These are phyloP conservation scores for Solanum microdontum DNA, from an alignment of 257 asterid species.

Conservation along the genomic window DNA sequence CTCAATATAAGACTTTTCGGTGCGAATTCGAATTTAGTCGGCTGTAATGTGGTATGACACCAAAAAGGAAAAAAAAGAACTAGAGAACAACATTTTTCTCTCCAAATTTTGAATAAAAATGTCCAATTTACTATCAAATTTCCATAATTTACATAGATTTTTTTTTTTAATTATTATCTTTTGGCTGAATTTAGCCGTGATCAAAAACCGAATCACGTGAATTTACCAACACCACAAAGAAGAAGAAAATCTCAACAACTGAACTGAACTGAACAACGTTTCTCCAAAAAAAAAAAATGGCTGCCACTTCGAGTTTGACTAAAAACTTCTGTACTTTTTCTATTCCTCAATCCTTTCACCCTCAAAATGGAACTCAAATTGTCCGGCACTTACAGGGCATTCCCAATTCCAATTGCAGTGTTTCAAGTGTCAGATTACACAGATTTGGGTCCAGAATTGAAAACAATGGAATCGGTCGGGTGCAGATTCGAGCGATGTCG, in stretches of 20 bases:
- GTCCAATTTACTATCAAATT: neutral
- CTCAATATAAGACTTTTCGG: no score
- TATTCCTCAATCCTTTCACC: neutral
- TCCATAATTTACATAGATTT: neutral
- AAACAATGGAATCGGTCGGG: neutral
- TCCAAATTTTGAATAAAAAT: neutral
- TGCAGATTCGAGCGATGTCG: constrained; percentile 52
- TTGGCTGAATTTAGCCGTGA: neutral
- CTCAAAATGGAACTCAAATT: constrained; percentile 6
- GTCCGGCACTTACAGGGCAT: neutral
- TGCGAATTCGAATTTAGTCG: no score
- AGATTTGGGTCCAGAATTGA: constrained; percentile 9
- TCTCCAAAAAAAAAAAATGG: constrained; percentile 11
- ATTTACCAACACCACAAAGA: neutral
- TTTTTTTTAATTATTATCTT: neutral
- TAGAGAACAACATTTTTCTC: neutral
- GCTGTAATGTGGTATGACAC: fast-evolving
- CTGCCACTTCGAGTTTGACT: constrained; percentile 20
- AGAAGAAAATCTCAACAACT: neutral
- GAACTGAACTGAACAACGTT: neutral
- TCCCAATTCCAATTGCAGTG: neutral
- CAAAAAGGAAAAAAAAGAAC: no score
- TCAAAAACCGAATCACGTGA: neutral
- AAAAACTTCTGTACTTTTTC: constrained; percentile 18
- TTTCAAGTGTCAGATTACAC: constrained; percentile 2